phyloP scores from a whole-genome alignment of 139 green algal species.

The Chlorella vulgaris region DNA sequence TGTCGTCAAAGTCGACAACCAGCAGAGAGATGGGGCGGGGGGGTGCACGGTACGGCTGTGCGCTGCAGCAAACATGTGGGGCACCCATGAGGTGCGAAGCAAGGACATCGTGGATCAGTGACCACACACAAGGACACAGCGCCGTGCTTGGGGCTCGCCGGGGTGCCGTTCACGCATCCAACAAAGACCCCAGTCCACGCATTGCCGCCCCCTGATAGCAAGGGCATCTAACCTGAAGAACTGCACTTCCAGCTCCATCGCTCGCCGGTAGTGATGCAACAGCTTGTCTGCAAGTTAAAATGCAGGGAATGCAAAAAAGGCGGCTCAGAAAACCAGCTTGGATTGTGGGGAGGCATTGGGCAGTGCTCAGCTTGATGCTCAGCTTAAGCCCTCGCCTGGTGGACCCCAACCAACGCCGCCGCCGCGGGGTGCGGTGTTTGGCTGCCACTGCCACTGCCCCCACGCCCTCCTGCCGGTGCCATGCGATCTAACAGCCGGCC shows the following conservation, averaged over 20 bases:
- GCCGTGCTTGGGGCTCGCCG: too few relatives aligned
- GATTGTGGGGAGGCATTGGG: too few relatives aligned
- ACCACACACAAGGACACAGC: too few relatives aligned
- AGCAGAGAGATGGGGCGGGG: slow-evolving; percentile 51
- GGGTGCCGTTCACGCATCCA: too few relatives aligned
- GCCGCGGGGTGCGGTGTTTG: too few relatives aligned
- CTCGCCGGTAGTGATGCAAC: slow-evolving; percentile 58
- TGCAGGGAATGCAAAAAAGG: not conserved
- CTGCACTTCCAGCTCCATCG: slow-evolving; percentile 75
- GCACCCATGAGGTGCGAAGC: too few relatives aligned
- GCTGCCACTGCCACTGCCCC: not conserved
- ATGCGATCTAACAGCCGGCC: not conserved
- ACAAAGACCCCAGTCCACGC: too few relatives aligned
- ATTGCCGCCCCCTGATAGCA: too few relatives aligned
- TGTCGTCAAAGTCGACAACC: slow-evolving; percentile 88
- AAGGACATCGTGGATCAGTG: too few relatives aligned
- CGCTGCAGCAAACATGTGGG: slow-evolving; percentile 33
- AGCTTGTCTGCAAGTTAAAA: slow-evolving; percentile 51
- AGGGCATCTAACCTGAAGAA: slow-evolving; percentile 73
- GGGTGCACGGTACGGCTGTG: slow-evolving; percentile 49
- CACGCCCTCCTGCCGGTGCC: not conserved
- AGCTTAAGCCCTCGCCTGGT: too few relatives aligned
- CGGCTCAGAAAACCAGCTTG: not conserved
- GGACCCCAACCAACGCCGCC: too few relatives aligned
- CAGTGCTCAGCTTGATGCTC: too few relatives aligned